These are phyloP conservation scores for Clitopilus hobsonii DNA, from an alignment of 768 basidiomycete genomes.

Conservation along the genomic window DNA sequence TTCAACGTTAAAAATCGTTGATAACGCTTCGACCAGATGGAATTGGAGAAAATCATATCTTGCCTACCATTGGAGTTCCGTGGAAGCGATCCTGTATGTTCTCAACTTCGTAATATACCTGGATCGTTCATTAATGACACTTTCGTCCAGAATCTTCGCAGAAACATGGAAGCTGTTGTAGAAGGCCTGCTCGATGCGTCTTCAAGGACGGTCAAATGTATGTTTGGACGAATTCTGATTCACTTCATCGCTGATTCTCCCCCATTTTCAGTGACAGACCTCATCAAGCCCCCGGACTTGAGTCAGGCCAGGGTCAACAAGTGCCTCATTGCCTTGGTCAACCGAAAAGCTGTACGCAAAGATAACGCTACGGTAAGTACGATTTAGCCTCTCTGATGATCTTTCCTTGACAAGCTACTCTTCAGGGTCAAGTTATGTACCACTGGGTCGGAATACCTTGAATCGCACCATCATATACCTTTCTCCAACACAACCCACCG, in stretches of 20 bases:
- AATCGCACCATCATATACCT: constrained; percentile 5
- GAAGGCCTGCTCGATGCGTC: constrained; percentile 67
- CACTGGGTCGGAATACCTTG: constrained; percentile 61
- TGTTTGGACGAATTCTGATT: not conserved
- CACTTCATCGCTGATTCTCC: not conserved
- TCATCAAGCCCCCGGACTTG: constrained; percentile 76
- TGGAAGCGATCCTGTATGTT: constrained; percentile 77
- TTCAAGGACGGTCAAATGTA: constrained; percentile 58
- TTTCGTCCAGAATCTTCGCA: constrained; percentile 53
- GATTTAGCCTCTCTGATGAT: not conserved
- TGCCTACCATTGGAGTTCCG: constrained; percentile 87
- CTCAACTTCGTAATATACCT: not conserved
- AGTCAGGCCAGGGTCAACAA: constrained; percentile 92
- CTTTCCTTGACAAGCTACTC: not conserved
- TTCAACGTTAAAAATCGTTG: not conserved
- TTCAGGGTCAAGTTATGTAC: constrained; percentile 64
- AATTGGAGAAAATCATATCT: constrained; percentile 67
- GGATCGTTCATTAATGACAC: not conserved
- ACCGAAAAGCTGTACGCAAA: constrained; percentile 79
- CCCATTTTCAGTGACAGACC: constrained; percentile 55
- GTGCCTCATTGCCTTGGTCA: constrained; percentile 87
- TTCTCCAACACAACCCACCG: constrained; percentile 11
- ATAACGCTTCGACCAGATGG: constrained; percentile 31
- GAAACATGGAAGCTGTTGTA: constrained; percentile 78
- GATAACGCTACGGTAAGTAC: constrained; percentile 55